Evolutionary conservation across 2,329 filamentous ascomycete genomes (phyloP), one percentile per base, ranked within the genome.

Genomic region (Colletotrichum euphorbiae): DNA sequence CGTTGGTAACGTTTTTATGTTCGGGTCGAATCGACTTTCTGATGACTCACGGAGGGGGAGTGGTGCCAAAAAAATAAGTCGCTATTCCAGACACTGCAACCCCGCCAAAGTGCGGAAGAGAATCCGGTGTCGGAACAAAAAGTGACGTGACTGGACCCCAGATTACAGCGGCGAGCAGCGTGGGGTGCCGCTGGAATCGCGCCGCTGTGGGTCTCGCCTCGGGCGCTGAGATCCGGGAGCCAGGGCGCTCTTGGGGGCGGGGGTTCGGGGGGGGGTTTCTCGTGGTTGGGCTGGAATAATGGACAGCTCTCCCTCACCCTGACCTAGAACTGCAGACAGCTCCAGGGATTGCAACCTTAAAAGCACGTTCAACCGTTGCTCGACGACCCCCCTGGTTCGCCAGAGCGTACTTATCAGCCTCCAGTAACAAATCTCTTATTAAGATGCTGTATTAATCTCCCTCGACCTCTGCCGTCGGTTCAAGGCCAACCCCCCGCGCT

Each of bases 61-160:
- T 52, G 62, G 52, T 60, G 46, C 50, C 48, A 58, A 55, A 62
- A 56, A 59, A 56, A 70, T 62, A 70, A 57, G 58, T 62, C 48
- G 57, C 40, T 45, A 61, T 69, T 69, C 56, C 63, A 68, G 46
- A 68, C 63, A 48, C 45, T 45, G 65, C 43, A 67, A 69, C 63
- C 67, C 67, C 58, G 67, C 67, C 67, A 69, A 62, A 69, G 46
- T 51, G 59, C 62, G 58, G 62, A 57, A 52, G 60, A 31, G 31
- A 57, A 36, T 57, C 57, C 67, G 62, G 62, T 67, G 61, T 69
- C 55, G 65, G 65, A 54, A 55, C 40, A 52, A 43, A 69, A 68
- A 54, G 62, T 65, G 51, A 66, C 65, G 65, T 65, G 65, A 24
- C 46, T 64, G 65, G 46, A 70, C 55, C 55, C 60, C 69, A 56